Percentiles rank a stretch among this genome's conserved stretches.
Evolutionary conservation across 768 basidiomycete genomes (phyloP).

Genomic region (Clavulina sp.): DNA sequence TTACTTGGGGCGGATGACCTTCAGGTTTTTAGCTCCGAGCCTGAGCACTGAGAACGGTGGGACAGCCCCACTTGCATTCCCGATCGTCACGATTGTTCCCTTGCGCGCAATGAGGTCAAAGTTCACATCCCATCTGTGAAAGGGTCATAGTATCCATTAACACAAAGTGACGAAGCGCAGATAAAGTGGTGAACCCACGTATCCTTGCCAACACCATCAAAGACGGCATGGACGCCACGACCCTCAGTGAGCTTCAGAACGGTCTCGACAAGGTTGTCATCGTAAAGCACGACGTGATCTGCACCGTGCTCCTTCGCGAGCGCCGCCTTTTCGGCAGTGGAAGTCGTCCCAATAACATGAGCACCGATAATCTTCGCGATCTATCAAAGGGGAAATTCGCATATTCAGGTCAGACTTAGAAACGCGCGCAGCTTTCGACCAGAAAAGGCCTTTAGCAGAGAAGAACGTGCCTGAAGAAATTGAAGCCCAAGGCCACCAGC

Average conservation of each 20-base stretch:
- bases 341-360: conserved; percentile 85
- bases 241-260: conserved; percentile 63
- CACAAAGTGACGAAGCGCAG: background rate
- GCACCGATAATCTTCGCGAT: conserved; percentile 58
- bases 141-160: conserved; percentile 6
- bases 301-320: conserved; percentile 67
- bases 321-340: conserved; percentile 64
- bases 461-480: conserved; percentile 20
- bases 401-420: conserved; percentile 61
- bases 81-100: conserved; percentile 77
- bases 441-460: background rate
- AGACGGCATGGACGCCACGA: conserved; percentile 69
- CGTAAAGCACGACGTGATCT: conserved; percentile 71
- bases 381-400: conserved; percentile 24
- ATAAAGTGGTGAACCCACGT: conserved; percentile 67
- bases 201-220: conserved; percentile 94
- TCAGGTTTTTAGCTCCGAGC: conserved; percentile 68
- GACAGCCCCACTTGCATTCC: conserved; percentile 81
- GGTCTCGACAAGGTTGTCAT: conserved; percentile 54
- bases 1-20: conserved; percentile 57
- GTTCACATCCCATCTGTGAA: conserved; percentile 49
- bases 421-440: background rate
- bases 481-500: conserved; percentile 65
- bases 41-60: conserved; percentile 57
- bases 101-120: conserved; percentile 71